phyloP scores from a whole-genome alignment of 2,329 filamentous ascomycete genomes.

The Pyrenophora tritici-repentis region DNA sequence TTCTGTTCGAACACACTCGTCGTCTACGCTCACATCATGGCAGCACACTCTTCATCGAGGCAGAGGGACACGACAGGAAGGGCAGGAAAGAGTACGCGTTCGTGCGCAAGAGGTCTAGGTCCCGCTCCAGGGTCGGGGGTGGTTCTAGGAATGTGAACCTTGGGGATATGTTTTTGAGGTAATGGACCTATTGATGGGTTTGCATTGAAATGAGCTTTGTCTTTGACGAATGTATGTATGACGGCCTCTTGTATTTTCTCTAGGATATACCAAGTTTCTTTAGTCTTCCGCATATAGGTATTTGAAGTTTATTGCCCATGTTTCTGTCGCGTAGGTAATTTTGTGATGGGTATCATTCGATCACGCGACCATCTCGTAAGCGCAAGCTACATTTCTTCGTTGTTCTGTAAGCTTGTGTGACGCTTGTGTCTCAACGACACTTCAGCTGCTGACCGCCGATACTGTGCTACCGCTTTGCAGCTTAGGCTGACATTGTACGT shows the following conservation, averaged over 20 bases:
- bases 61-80: slow-evolving; percentile 42
- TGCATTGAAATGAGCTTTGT: not conserved
- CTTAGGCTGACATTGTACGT: no score
- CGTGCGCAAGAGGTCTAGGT: slow-evolving; percentile 45
- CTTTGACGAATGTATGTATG: not conserved
- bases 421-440: no score
- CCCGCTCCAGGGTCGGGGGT: slow-evolving; percentile 37
- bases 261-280: no score
- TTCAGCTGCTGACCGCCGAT: no score
- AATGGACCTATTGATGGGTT: not conserved
- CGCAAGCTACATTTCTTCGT: no score
- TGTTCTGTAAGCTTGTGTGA: not conserved
- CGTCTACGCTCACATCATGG: slow-evolving; percentile 45
- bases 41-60: slow-evolving; percentile 50
- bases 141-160: slow-evolving; percentile 40
- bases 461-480: no score
- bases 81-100: slow-evolving; percentile 53
- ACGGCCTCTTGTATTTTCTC: not conserved
- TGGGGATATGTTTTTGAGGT: slow-evolving; percentile 40
- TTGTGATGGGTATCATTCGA: no score
- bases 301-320: no score
- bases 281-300: no score
- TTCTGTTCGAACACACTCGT: slow-evolving; percentile 57
- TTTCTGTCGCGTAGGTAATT: no score
- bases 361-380: no score